Conservation (phyloP, 2,329 filamentous ascomycete genomes). For the Pseudogymnoascus sp. region DNA sequence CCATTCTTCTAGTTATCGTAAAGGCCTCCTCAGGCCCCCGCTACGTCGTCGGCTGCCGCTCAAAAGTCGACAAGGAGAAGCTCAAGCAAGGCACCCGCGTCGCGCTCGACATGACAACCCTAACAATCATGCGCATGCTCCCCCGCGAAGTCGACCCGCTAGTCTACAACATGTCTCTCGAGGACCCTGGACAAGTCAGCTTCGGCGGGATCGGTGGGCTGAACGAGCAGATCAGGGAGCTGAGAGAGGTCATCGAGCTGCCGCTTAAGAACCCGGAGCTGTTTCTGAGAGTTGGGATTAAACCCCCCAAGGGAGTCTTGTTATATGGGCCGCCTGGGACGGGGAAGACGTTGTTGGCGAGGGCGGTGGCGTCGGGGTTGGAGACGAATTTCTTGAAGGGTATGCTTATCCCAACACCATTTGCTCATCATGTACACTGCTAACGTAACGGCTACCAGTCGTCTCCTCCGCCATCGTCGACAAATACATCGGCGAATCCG, state of each 20-base stretch:
- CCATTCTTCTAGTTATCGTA: conserved; percentile 67
- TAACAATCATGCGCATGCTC: conserved; percentile 99
- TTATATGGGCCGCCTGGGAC: conserved; percentile 95
- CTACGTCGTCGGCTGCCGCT: conserved; percentile 97
- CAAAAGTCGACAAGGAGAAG: conserved; percentile 95
- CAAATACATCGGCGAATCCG: conserved; percentile 99
- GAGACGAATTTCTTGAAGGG: conserved; percentile 99
- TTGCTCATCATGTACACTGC: conserved; percentile 12
- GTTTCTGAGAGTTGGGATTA: conserved; percentile 94
- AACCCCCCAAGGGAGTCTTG: conserved; percentile 94
- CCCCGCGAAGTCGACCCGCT: conserved; percentile 96
- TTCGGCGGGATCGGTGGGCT: conserved; percentile 96
- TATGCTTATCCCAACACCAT: conserved; percentile 32
- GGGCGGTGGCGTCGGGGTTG: conserved; percentile 90
- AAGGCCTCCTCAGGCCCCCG: conserved; percentile 95
- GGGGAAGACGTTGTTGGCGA: conserved; percentile 88
- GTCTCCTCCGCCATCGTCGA: conserved; percentile 98
- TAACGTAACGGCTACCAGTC: conserved; percentile 45
- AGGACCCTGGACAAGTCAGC: conserved; percentile 95
- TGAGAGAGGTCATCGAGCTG: conserved; percentile 95
- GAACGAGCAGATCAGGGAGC: conserved; percentile 96
- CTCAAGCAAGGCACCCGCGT: conserved; percentile 97
- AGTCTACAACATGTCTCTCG: conserved; percentile 99
- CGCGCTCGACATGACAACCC: conserved; percentile 96
- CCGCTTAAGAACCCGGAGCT: conserved; percentile 98